Percentiles rank a stretch among this genome's conserved stretches.
phyloP scores from a whole-genome alignment of 129 eudicot species.

The Tagetes patula region DNA sequence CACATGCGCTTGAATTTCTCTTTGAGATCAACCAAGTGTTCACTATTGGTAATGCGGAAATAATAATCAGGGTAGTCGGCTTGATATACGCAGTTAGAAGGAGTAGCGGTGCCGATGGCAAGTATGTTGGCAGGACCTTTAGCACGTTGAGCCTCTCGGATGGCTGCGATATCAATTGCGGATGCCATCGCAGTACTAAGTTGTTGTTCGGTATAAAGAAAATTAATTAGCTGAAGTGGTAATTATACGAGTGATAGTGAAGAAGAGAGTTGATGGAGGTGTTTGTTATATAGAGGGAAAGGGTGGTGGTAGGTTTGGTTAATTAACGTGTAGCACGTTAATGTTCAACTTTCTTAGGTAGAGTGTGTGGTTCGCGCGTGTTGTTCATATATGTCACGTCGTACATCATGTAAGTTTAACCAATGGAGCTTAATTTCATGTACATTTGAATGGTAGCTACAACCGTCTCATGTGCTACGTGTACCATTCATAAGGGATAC shows the following conservation, averaged over 20 bases:
- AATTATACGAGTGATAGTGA: background rate
- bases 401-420: background rate
- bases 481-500: too few relatives aligned
- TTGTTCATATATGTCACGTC: slow-evolving; percentile 19
- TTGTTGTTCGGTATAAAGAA: too few relatives aligned
- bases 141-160: slow-evolving; percentile 48
- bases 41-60: slow-evolving; percentile 47
- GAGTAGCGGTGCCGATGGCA: slow-evolving; percentile 51
- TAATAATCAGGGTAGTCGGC: slow-evolving; percentile 49
- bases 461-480: too few relatives aligned
- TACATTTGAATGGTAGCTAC: background rate
- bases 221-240: too few relatives aligned
- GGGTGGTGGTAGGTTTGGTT: background rate
- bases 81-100: slow-evolving; percentile 41
- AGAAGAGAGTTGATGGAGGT: background rate
- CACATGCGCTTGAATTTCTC: slow-evolving; percentile 49
- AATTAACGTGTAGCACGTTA: background rate
- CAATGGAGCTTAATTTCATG: too few relatives aligned
- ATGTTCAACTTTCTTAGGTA: background rate
- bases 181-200: slow-evolving; percentile 31
- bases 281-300: slow-evolving; percentile 18
- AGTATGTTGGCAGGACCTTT: slow-evolving; percentile 47
- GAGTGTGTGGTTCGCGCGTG: background rate
- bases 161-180: slow-evolving; percentile 24
- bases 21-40: slow-evolving; percentile 51